Evolutionary conservation across 1,284 basidiomycete genomes (phyloP), one percentile per base, ranked within the genome.

Genomic region (Papiliotrema fonsecae): DNA sequence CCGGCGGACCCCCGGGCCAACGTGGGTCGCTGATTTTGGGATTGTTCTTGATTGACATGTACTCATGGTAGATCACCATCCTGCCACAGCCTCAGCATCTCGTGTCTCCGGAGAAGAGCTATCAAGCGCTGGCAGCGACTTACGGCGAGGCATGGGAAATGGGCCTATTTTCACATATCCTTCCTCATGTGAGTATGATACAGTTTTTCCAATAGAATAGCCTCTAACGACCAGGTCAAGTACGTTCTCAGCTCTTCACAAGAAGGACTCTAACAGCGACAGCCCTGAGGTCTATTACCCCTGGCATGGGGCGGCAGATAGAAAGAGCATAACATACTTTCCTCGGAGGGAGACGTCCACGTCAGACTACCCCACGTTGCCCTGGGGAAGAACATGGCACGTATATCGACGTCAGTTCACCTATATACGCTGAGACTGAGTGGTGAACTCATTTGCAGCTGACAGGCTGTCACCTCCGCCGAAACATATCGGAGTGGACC

Each of bases 171-270:
- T 50, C 58, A 2, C 54, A 59, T 49, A 39, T 55, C 25, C 18
- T 56, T 18, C 61, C 61, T 22, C 46, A 50, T 31, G 61, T 62
- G n/a, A n/a, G n/a, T n/a, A n/a, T n/a, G n/a, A 32, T 50, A 58
- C 56, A n/a, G 19, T 45, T 9, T 21, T 25, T 4, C 3, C 18
- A 10, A 34, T n/a, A 44, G 9, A 19, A 31, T 42, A 18, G 22
- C n/a, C n/a, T n/a, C 37, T 41, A 13, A 21, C 21, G 14, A 10
- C 31, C 35, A 58, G 56, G 54, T 49, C 30, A 51, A 54, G 54
- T 56, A 40, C 38, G 54, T 43, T 4, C 21, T 24, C 19, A 9
- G 10, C 34, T 4, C 6, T 18, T 2, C 10, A 3, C 10, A 30
- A 6, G 1, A 6, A 6, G 6, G 16, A 28, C 21, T 25, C 19